Conservation (phyloP, 768 basidiomycete genomes). For the Paxillus involutus region DNA sequence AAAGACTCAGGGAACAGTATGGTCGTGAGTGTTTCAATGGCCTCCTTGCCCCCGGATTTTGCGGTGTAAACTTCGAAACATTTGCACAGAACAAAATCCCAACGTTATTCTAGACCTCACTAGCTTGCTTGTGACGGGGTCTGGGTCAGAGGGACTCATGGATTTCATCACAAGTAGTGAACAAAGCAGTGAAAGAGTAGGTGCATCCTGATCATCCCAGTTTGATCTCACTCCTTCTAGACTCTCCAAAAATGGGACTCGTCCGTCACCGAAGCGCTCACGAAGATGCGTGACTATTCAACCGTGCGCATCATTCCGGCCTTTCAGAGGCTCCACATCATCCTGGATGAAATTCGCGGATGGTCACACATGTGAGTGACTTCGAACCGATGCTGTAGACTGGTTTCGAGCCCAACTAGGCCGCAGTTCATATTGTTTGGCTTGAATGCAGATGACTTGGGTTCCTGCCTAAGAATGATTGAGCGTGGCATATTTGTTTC, state of each 20-base stretch:
- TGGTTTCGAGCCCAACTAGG: conserved; percentile 37
- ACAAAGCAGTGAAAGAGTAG: conserved; percentile 80
- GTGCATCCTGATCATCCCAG: conserved; percentile 16
- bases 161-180: conserved; percentile 80
- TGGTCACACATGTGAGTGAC: conserved; percentile 70
- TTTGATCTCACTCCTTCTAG: conserved; percentile 39
- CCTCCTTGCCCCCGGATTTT: conserved; percentile 3
- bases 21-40: conserved; percentile 48
- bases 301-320: conserved; percentile 72
- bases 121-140: conserved; percentile 65
- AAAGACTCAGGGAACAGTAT: conserved; percentile 63
- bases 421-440: conserved; percentile 57
- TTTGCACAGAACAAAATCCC: conserved; percentile 52
- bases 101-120: conserved; percentile 73
- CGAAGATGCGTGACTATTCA: conserved; percentile 71
- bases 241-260: conserved; percentile 83
- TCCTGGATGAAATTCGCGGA: conserved; percentile 76
- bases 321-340: conserved; percentile 71
- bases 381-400: conserved; percentile 10
- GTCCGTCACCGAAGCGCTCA: conserved; percentile 65
- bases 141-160: conserved; percentile 63
- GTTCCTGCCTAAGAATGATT: conserved; percentile 50
- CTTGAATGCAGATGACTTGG: conserved; percentile 50
- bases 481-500: conserved; percentile 60
- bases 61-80: conserved; percentile 12